Evolutionary conservation across 352 stramenopile genomes (phyloP), one percentile per base, ranked within the genome.

Genomic region (Globisporangium paddicum): DNA sequence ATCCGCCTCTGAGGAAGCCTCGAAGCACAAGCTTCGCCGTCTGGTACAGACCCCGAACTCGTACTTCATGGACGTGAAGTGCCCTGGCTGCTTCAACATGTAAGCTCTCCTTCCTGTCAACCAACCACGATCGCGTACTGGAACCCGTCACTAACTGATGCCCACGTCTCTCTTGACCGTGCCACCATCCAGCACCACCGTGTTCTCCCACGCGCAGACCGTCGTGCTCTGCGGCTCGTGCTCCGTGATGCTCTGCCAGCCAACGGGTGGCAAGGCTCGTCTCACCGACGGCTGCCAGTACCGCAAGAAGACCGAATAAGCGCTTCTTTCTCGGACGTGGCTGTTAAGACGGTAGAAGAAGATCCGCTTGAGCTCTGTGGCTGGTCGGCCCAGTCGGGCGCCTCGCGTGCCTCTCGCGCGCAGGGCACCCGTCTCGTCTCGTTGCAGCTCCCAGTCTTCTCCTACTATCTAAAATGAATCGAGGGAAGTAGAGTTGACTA

Each of bases 31-130:
- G 95, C 90, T 99, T 63, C 99, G 99, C 78, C 90, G 98, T 70
- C 89, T 99, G 69, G 96, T 99, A 78, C 98, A 99, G 87, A 91
- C 87, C 63, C 98, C 98, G 55, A 99, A 99, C 91, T 98, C 89
- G 69, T 99, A 98, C 82, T 98, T 98, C 78, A 98, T 98, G 95
- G 98, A 99, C 78, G 98, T 99, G 63, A 99, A 99, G 82, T 99
- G 98, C 87, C 96, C 96, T 48, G 97, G 97, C 75, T 99, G 98
- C 93, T 99, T 99, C 86, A 98, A 99, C 88, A 99, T 99, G 76
- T 87, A 72, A 28, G 75, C 69, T 16, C 7, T 42, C 34, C 26
- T 50, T 3, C 50, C 37, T 18, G 14, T 41, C 18, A 38, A 40
- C 10, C 28, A 4, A 32, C 21, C 19, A 2, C 10, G 38, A 9